A percentile compares a stretch with the other conserved stretches of the same genome.
Evolutionary conservation across 768 basidiomycete genomes (phyloP).

Genomic region (Mycena olivaceomarginata): DNA sequence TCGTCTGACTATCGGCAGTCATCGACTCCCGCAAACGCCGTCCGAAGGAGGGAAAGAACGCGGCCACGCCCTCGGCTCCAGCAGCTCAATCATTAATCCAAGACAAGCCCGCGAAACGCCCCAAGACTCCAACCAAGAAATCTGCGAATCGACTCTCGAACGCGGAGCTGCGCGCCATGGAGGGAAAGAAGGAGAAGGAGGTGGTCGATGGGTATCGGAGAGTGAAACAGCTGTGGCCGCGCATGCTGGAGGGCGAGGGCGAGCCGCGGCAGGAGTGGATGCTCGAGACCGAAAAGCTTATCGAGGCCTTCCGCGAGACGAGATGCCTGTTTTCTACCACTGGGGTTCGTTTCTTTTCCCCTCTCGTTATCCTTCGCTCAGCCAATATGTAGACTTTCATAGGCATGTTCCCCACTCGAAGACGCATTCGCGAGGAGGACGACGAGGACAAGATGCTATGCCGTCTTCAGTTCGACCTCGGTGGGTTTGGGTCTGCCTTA

Average conservation of each 20-base stretch:
- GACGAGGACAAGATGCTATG: conserved; percentile 85
- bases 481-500: conserved; percentile 58
- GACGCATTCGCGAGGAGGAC: conserved; percentile 61
- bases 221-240: conserved; percentile 78
- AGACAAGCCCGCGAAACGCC: conserved; percentile 21
- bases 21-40: conserved; percentile 78
- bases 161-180: conserved; percentile 77
- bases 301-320: conserved; percentile 94
- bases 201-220: conserved; percentile 75
- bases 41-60: conserved; percentile 48
- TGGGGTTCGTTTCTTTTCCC: background rate
- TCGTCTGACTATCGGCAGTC: conserved; percentile 55
- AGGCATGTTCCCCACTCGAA: conserved; percentile 56
- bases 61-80: conserved; percentile 7
- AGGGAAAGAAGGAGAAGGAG: conserved; percentile 80
- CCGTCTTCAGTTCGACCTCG: conserved; percentile 84
- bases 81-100: conserved; percentile 19
- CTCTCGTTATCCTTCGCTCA: conserved; percentile 12
- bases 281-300: conserved; percentile 87
- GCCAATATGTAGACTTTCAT: background rate
- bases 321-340: conserved; percentile 85
- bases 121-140: conserved; percentile 49
- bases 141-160: conserved; percentile 69
- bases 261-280: conserved; percentile 85
- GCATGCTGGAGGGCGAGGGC: conserved; percentile 67